These are phyloP conservation scores for Cystofilobasidium capitatum DNA, from an alignment of 768 basidiomycete species.

Conservation along the genomic window DNA sequence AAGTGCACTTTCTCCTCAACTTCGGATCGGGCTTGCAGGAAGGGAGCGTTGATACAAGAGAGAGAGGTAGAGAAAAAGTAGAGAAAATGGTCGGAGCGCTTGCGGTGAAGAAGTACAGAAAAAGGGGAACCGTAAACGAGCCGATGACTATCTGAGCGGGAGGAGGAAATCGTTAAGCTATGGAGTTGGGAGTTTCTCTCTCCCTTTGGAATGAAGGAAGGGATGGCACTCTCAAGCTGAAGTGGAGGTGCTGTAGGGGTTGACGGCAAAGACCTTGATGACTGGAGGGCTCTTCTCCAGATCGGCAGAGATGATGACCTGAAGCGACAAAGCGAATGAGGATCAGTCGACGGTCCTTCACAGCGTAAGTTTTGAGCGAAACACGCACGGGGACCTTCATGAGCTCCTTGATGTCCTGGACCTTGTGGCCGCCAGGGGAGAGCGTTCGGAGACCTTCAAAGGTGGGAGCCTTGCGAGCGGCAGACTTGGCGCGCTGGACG, in stretches of 20 bases:
- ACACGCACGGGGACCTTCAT: constrained; percentile 80
- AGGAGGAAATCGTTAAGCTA: too few relatives aligned
- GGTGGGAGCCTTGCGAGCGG: constrained; percentile 60
- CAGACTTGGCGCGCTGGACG: constrained; percentile 62
- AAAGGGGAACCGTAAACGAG: too few relatives aligned
- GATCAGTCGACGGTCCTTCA: constrained; percentile 26
- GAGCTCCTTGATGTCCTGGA: constrained; percentile 87
- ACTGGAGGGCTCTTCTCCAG: constrained; percentile 88
- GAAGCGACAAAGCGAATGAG: constrained; percentile 13
- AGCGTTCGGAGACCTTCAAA: constrained; percentile 74
- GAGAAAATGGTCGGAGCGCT: too few relatives aligned
- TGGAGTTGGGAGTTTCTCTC: too few relatives aligned
- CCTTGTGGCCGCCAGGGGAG: constrained; percentile 63
- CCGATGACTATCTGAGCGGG: too few relatives aligned
- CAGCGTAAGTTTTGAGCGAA: too few relatives aligned
- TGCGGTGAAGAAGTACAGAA: too few relatives aligned
- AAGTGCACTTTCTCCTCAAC: too few relatives aligned
- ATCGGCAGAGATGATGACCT: constrained; percentile 93
- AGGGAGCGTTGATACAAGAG: too few relatives aligned
- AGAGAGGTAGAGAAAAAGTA: too few relatives aligned
- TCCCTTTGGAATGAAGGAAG: too few relatives aligned
- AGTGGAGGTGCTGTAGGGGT: constrained; percentile 48
- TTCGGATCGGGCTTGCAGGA: too few relatives aligned
- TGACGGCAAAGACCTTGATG: constrained; percentile 93
- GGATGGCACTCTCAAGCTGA: background rate